phyloP scores from a whole-genome alignment of 352 stramenopile genomes.

The Pythium phragmiticola region DNA sequence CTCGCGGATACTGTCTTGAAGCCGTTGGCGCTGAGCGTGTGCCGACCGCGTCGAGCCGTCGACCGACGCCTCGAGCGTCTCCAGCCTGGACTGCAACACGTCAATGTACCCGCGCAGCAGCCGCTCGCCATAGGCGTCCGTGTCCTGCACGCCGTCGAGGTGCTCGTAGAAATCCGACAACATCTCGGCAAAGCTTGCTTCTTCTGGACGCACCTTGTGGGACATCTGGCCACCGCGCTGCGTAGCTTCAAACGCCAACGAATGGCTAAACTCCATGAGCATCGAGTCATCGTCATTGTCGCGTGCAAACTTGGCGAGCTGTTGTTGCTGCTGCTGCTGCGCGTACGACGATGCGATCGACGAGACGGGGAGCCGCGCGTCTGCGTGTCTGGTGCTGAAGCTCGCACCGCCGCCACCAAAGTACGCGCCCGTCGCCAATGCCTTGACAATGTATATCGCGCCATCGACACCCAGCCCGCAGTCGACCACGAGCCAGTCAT shows the following conservation, averaged over 20 bases:
- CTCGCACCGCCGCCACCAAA: conserved; percentile 5
- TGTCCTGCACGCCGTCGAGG: conserved; percentile 64
- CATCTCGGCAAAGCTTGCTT: conserved; percentile 74
- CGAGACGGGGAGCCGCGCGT: conserved; percentile 62
- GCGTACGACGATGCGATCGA: conserved; percentile 74
- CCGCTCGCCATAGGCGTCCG: conserved; percentile 71
- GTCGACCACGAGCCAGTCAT: conserved; percentile 82
- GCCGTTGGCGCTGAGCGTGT: conserved; percentile 31
- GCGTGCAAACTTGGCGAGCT: conserved; percentile 18
- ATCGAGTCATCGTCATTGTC: conserved; percentile 37
- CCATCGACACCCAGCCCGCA: conserved; percentile 75
- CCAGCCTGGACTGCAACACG: conserved; percentile 61
- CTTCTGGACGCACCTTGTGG: conserved; percentile 66
- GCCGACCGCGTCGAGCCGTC: conserved; percentile 21
- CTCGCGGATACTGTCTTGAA: conserved; percentile 57
- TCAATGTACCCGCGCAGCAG: conserved; percentile 77
- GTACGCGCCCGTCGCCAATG: conserved; percentile 10
- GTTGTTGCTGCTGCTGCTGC: conserved; percentile 24
- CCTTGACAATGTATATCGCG: conserved; percentile 65
- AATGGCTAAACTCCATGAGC: conserved; percentile 45
- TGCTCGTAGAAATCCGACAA: conserved; percentile 75
- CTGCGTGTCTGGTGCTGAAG: conserved; percentile 21
- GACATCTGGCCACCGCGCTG: conserved; percentile 44
- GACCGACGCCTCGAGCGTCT: conserved; percentile 44
- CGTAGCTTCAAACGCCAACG: conserved; percentile 35